A percentile compares a stretch with the other conserved stretches of the same genome.
These are phyloP conservation scores for Casuarina equisetifolia DNA, from an alignment of 306 rosid species.

Conservation along the genomic window DNA sequence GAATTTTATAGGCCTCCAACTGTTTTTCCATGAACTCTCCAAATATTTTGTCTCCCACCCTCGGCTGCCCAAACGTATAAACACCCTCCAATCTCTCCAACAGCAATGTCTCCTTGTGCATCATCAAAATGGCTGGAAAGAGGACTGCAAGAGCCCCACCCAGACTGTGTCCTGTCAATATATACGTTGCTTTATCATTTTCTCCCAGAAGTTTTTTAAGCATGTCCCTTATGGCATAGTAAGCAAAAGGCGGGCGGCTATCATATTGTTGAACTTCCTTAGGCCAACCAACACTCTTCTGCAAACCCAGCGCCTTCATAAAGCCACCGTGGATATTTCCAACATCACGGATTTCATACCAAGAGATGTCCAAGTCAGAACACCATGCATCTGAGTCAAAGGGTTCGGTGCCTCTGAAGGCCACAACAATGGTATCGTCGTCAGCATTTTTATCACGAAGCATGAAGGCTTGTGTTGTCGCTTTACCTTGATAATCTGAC, in stretches of 20 bases:
- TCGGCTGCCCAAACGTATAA: constrained; percentile 88
- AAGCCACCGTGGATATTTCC: constrained; percentile 81
- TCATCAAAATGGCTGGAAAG: constrained; percentile 41
- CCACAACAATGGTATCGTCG: constrained; percentile 59
- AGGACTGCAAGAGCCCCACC: constrained; percentile 71
- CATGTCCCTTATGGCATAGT: constrained; percentile 50
- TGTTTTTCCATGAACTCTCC: constrained; percentile 48
- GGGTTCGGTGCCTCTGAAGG: constrained; percentile 75
- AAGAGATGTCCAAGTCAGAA: constrained; percentile 74
- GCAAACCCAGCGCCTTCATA: constrained; percentile 77
- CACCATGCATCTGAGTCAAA: constrained; percentile 81
- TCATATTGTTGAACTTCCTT: constrained; percentile 28
- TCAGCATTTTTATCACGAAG: constrained; percentile 44
- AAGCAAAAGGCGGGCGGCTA: constrained; percentile 41
- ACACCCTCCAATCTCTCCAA: constrained; percentile 66
- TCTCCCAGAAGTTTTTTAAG: constrained; percentile 31
- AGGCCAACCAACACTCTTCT: constrained; percentile 57
- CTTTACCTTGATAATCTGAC: constrained; percentile 61
- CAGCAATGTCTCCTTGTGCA: constrained; percentile 57
- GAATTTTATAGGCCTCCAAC: constrained; percentile 46
- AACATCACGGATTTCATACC: constrained; percentile 54
- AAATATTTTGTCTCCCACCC: constrained; percentile 63
- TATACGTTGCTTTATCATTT: constrained; percentile 39
- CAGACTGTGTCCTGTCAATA: constrained; percentile 67
- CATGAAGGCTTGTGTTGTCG: constrained; percentile 61